Conservation (phyloP, 2,329 filamentous ascomycete genomes). For the Ceratocystis cacaofunesta region DNA sequence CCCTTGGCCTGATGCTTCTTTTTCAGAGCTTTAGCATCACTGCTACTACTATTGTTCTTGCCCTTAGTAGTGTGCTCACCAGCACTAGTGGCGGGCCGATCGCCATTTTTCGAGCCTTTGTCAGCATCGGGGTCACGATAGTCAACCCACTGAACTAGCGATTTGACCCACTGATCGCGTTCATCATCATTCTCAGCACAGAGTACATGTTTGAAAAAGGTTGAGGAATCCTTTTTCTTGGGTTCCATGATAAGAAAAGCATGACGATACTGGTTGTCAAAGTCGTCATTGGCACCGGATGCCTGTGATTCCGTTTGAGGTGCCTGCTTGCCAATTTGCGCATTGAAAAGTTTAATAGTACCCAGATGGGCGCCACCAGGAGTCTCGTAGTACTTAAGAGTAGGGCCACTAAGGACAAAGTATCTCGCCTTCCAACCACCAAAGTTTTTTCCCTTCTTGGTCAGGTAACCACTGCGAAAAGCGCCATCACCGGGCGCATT, state of each 20-base stretch:
- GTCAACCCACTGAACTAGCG: slow-evolving; percentile 78
- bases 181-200: slow-evolving; percentile 91
- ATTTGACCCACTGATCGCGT: slow-evolving; percentile 86
- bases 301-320: slow-evolving; percentile 35
- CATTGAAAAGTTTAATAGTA: slow-evolving; percentile 78
- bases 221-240: slow-evolving; percentile 85
- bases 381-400: slow-evolving; percentile 77
- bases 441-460: slow-evolving; percentile 96
- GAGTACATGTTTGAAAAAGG: slow-evolving; percentile 79
- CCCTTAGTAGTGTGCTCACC: slow-evolving; percentile 25
- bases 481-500: slow-evolving; percentile 49
- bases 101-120: slow-evolving; percentile 23
- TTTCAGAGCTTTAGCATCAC: slow-evolving; percentile 19
- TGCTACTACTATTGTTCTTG: slow-evolving; percentile 25
- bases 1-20: slow-evolving; percentile 23
- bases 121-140: slow-evolving; percentile 48
- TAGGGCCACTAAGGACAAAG: slow-evolving; percentile 45
- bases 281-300: slow-evolving; percentile 44
- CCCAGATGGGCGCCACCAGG: slow-evolving; percentile 82
- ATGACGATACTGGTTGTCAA: slow-evolving; percentile 89
- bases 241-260: slow-evolving; percentile 90
- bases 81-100: slow-evolving; percentile 19
- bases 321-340: slow-evolving; percentile 89
- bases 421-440: slow-evolving; percentile 88
- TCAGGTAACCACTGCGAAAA: slow-evolving; percentile 77